phyloP scores from a whole-genome alignment of 1,139 yeast genomes.

The Sugiyamaella castrensis region DNA sequence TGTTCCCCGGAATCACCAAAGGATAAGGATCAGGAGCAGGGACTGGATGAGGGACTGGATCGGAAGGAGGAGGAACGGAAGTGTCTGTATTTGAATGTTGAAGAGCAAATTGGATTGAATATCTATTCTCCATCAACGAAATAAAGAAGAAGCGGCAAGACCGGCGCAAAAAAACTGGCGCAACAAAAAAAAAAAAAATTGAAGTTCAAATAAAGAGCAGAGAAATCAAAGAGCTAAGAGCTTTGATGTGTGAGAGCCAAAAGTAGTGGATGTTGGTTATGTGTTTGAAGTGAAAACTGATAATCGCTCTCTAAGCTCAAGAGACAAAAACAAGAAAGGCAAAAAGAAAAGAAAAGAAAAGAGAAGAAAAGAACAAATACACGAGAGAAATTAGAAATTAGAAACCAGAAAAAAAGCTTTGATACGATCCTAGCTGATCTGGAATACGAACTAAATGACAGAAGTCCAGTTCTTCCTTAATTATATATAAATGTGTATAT shows the following conservation, averaged over 20 bases:
- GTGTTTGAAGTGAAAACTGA: no score
- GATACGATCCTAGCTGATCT: no score
- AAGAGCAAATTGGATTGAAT: conserved; percentile 24
- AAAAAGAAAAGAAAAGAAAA: background rate
- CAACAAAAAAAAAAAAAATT: background rate
- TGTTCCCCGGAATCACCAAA: conserved; percentile 20
- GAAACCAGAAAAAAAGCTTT: no score
- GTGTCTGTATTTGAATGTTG: conserved; percentile 20
- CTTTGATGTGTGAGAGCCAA: no score
- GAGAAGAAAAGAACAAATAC: background rate
- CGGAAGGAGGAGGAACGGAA: conserved; percentile 22
- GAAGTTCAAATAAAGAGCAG: background rate
- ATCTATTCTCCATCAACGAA: conserved; percentile 20
- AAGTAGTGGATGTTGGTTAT: no score
- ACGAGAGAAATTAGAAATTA: no score
- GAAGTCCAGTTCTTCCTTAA: no score
- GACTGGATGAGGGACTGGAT: conserved; percentile 20
- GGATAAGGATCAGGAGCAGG: conserved; percentile 23
- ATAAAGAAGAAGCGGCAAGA: no score
- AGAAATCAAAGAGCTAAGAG: no score
- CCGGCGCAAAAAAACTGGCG: background rate
- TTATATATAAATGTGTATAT: no score
- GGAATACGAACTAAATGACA: no score
- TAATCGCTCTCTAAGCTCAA: background rate
- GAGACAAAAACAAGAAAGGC: background rate